Conservation (phyloP, 2,329 filamentous ascomycete species). For the Calonectria pauciramosa region DNA sequence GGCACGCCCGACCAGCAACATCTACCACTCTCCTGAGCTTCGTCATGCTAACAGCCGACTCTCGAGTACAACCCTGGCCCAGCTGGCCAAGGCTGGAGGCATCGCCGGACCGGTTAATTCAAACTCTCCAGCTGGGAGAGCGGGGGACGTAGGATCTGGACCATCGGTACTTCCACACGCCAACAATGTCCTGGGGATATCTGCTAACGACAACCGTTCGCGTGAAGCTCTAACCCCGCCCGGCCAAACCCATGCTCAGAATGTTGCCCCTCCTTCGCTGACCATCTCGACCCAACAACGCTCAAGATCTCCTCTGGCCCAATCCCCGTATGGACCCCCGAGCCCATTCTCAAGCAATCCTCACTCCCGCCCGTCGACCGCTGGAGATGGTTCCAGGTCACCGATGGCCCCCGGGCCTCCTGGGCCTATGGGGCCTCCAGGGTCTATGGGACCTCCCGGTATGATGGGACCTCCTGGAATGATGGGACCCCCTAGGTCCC, state of each 20-base stretch:
- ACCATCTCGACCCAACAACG: constrained; percentile 54
- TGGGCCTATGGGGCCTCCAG: background rate
- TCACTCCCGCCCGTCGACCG: constrained; percentile 47
- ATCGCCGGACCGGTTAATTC: constrained; percentile 58
- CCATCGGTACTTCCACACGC: constrained; percentile 65
- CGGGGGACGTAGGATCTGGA: constrained; percentile 54
- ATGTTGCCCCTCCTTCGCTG: constrained; percentile 57
- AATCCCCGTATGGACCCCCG: constrained; percentile 49
- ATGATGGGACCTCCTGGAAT: constrained; percentile 36
- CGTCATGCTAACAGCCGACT: constrained; percentile 87
- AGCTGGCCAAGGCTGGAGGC: constrained; percentile 80
- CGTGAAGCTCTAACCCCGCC: constrained; percentile 65
- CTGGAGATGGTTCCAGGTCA: constrained; percentile 48
- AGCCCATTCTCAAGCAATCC: constrained; percentile 48
- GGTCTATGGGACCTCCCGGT: constrained; percentile 34
- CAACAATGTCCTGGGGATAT: constrained; percentile 61
- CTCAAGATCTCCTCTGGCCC: constrained; percentile 61
- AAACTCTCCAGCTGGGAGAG: constrained; percentile 48
- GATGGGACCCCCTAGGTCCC: constrained; percentile 41
- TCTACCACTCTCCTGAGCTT: constrained; percentile 82
- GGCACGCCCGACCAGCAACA: constrained; percentile 75
- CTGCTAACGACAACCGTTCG: constrained; percentile 68
- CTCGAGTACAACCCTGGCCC: constrained; percentile 83
- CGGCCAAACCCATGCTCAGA: constrained; percentile 50
- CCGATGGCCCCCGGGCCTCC: constrained; percentile 46